Conservation (phyloP, 2,329 filamentous ascomycete genomes). For the Talaromyces sp. region DNA sequence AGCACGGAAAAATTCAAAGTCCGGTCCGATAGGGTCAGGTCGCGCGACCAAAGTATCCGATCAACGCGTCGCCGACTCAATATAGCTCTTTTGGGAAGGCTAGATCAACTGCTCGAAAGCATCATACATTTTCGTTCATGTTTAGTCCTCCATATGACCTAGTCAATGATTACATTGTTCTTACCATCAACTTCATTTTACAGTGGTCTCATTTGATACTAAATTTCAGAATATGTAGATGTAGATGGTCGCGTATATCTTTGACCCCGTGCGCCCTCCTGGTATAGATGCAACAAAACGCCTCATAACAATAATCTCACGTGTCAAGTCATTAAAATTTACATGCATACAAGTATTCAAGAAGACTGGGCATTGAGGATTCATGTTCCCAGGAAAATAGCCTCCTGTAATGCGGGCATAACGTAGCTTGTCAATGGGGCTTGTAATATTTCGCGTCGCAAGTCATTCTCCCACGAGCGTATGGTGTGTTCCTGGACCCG, state of each 20-base stretch:
- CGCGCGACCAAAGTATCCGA: neutral
- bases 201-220: neutral
- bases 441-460: conserved; percentile 36
- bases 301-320: neutral
- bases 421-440: conserved; percentile 36
- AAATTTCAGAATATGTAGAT: neutral
- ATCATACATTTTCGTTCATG: neutral
- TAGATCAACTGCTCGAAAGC: neutral
- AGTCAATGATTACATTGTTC: too few species aligned
- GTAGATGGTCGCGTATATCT: neutral
- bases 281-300: conserved; percentile 8
- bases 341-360: neutral
- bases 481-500: conserved; percentile 24
- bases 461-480: conserved; percentile 29
- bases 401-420: conserved; percentile 20
- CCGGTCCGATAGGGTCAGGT: neutral
- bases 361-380: neutral
- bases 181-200: neutral
- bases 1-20: conserved; percentile 1
- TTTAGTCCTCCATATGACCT: too few species aligned
- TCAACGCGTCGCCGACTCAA: conserved; percentile 6
- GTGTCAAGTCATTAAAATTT: neutral
- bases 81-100: conserved; percentile 4
- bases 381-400: conserved; percentile 7
- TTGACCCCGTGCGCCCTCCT: neutral